Evolutionary conservation across 257 asterid genomes (phyloP).

Genomic region (Capsicum chinense): DNA sequence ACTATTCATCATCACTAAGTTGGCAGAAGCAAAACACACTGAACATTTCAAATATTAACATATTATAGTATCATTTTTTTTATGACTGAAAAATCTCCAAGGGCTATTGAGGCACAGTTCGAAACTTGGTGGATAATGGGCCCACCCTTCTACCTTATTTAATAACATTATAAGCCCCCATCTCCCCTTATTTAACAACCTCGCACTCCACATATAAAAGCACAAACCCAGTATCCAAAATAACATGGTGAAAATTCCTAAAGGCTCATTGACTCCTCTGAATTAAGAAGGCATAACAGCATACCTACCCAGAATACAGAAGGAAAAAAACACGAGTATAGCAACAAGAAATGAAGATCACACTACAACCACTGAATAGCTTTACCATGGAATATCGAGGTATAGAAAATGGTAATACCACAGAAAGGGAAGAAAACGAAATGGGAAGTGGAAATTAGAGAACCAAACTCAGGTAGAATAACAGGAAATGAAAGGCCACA

Average conservation of each 20-base stretch:
- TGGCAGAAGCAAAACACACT: background rate
- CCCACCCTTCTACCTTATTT: background rate
- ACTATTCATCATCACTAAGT: background rate
- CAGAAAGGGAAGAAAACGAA: slow-evolving; percentile 9
- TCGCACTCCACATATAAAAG: background rate
- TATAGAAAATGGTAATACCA: background rate
- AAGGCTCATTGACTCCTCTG: background rate
- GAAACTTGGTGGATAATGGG: background rate
- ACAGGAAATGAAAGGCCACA: background rate
- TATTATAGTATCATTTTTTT: background rate
- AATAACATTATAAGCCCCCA: background rate
- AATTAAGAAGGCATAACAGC: slow-evolving; percentile 2
- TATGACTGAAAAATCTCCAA: background rate
- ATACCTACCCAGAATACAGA: slow-evolving; percentile 5
- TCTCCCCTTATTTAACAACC: background rate
- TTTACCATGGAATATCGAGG: background rate
- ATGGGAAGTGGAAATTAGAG: background rate
- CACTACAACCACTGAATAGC: background rate
- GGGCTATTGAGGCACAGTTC: background rate
- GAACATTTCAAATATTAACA: background rate
- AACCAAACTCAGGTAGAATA: slow-evolving; percentile 2
- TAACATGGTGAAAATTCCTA: background rate
- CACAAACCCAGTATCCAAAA: background rate
- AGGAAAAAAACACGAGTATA: background rate
- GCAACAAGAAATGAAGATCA: background rate